Base-by-base conservation (phyloP, 257 asterid species). In the Scutellaria barbata region DNA sequence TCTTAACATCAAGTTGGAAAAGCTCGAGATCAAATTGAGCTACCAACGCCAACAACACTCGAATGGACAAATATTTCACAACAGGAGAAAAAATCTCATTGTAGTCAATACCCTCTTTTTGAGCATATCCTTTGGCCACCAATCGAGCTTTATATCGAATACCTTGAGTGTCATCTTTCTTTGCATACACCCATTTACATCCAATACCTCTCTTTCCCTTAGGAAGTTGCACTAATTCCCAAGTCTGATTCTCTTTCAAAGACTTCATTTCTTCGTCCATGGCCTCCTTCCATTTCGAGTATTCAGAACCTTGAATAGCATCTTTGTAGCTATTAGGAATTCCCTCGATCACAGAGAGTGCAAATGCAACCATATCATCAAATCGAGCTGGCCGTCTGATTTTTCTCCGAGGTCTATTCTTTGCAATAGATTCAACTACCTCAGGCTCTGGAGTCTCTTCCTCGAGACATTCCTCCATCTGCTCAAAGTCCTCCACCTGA, bases 261-360 rank as follows among this genome's bases (percentile, higher is more conserved):
- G 71, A 66, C 37, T n/a, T 14, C 47, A 47, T 66, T 6, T 66
- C 59, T 6, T 66, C 71, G 4, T 47, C 46, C 71, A 65, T 65
- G 11, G 45, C 58, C 25, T 0, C 11, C 46, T 46, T 48, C 58
- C 60, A 66, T 1, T 60, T 35, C 5, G 7, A 12, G 8, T 25
- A 47, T 66, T 66, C 43, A 5, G 7, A 3, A 48, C 71, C 1
- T 13, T 47, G 18, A 22, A 11, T 30, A 18, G 3, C 60, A 8
- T 53, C 60, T 20, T 8, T 53, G 37, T 53, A 53, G 4, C 10
- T 53, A 30, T 53, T 14, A 17, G 60, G 25, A 22, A 22, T 22
- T 22, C 25, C 25, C 25, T 22, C 25, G 25, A 22, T 22, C 25
- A 22, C 1, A 22, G 25, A 2, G 25, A 22, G 25, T 22, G 25